phyloP scores from a whole-genome alignment of 2,329 filamentous ascomycete species.

The Aspergillus neotritici region DNA sequence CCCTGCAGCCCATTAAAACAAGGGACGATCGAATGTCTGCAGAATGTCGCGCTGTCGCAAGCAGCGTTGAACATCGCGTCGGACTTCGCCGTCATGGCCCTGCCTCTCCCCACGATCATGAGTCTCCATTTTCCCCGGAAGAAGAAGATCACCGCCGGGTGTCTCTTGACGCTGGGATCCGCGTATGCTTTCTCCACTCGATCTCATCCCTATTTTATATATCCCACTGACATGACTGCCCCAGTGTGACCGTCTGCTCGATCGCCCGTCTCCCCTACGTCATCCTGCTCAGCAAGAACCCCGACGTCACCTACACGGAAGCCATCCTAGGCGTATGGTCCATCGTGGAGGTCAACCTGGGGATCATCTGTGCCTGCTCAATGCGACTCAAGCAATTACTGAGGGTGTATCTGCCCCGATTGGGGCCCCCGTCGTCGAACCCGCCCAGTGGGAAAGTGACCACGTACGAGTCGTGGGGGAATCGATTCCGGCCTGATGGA shows the following conservation, averaged over 20 bases:
- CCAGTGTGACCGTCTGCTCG: constrained; percentile 11
- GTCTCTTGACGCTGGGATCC: constrained; percentile 9
- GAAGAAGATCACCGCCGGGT: constrained; percentile 8
- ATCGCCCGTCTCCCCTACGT: constrained; percentile 13
- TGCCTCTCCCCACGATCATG: constrained; percentile 4
- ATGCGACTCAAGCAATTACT: constrained; percentile 13
- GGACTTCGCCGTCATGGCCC: constrained; percentile 6
- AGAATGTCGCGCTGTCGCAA: constrained; percentile 7
- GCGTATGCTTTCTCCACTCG: constrained; percentile 1
- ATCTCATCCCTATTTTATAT: no score
- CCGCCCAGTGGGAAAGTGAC: background rate
- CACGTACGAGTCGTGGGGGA: background rate
- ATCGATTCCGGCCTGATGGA: constrained; percentile 2
- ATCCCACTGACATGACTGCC: no score
- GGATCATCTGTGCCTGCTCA: constrained; percentile 14
- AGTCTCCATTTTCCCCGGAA: constrained; percentile 9
- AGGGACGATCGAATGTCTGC: constrained; percentile 2
- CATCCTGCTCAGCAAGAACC: constrained; percentile 4
- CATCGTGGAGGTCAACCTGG: constrained; percentile 15
- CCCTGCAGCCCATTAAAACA: constrained; percentile 11
- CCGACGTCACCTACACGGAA: constrained; percentile 9
- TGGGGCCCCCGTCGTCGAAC: constrained; percentile 6
- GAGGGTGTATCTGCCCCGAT: constrained; percentile 4
- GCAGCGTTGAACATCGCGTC: constrained; percentile 10
- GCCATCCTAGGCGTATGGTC: constrained; percentile 12